Base-by-base conservation (phyloP, 1,284 basidiomycete genomes). In the Cutaneotrichosporon cyanovorans region DNA sequence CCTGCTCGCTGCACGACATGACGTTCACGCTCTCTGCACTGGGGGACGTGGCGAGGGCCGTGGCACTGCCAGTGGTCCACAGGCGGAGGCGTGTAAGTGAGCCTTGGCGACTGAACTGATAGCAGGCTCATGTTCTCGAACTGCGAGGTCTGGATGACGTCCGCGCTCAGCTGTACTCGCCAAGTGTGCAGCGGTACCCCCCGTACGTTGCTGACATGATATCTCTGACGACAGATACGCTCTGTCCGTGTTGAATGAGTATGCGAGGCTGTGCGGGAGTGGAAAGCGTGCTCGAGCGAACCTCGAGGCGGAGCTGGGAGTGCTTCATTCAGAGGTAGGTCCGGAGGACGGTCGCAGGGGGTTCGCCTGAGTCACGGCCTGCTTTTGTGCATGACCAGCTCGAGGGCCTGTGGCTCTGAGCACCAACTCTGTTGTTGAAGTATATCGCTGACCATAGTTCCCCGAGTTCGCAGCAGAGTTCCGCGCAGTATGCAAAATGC, bases 381-480 rank as follows among this genome's bases (percentile, higher is more conserved):
- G n/a, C n/a, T n/a, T n/a, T n/a, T n/a, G n/a, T n/a, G n/a, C n/a
- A n/a, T n/a, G n/a, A n/a, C n/a, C n/a, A n/a, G n/a, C n/a, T n/a
- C n/a, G n/a, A n/a, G n/a, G n/a, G n/a, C n/a, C n/a, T n/a, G n/a
- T n/a, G n/a, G n/a, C n/a, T n/a, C n/a, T n/a, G n/a, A n/a, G n/a
- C n/a, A n/a, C n/a, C n/a, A n/a, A n/a, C n/a, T n/a, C n/a, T n/a
- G n/a, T n/a, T n/a, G n/a, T n/a, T n/a, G n/a, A n/a, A n/a, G n/a
- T 23, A 18, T 16, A 14, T 8, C 9, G 19, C 40, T 41, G 10
- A 41, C 40, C 6, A 30, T 30, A 41, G 35, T 44, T 44, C 18
- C 42, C 42, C 20, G 42, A 44, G 35, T 44, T 44, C 20, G 42
- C 35, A 2, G 42, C 42, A 12, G 42, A 44, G 35, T 44, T 44